A percentile compares a stretch with the other conserved stretches of the same genome.
Evolutionary conservation across 2,329 filamentous ascomycete species (phyloP).

Genomic region (Sphaerulina musiva): DNA sequence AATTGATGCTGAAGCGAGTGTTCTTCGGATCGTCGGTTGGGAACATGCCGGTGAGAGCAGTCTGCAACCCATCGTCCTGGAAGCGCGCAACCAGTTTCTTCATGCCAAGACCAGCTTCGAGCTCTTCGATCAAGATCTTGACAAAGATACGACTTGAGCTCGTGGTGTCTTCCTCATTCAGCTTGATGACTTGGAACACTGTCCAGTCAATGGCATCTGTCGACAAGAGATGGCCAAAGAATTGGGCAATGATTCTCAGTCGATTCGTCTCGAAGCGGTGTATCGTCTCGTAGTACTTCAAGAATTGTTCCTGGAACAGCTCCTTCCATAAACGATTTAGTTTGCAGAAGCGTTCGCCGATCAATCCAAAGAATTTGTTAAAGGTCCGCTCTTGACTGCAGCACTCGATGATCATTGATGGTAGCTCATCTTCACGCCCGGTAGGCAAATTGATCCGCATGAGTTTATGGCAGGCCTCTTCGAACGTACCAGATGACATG

Average conservation of each 20-base stretch:
- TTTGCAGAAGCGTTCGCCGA: constrained; percentile 91
- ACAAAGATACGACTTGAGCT: constrained; percentile 96
- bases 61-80: constrained; percentile 68
- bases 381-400: constrained; percentile 96
- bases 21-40: constrained; percentile 83
- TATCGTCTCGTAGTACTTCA: constrained; percentile 93
- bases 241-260: constrained; percentile 86
- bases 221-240: constrained; percentile 86
- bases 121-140: constrained; percentile 93
- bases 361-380: constrained; percentile 92
- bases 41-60: constrained; percentile 79
- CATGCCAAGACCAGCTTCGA: constrained; percentile 80
- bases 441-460: constrained; percentile 78
- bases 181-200: constrained; percentile 71
- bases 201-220: constrained; percentile 92
- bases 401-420: constrained; percentile 95
- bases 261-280: constrained; percentile 95
- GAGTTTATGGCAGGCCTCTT: constrained; percentile 95
- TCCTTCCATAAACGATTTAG: constrained; percentile 92
- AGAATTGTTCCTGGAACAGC: constrained; percentile 83
- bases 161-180: constrained; percentile 96
- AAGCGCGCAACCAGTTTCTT: constrained; percentile 68
- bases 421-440: constrained; percentile 81
- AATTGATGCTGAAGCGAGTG: constrained; percentile 96
- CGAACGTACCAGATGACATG: constrained; percentile 91